Evolutionary conservation across 305 asterid genomes (phyloP).

Genomic region (Fraxinus greggii): DNA sequence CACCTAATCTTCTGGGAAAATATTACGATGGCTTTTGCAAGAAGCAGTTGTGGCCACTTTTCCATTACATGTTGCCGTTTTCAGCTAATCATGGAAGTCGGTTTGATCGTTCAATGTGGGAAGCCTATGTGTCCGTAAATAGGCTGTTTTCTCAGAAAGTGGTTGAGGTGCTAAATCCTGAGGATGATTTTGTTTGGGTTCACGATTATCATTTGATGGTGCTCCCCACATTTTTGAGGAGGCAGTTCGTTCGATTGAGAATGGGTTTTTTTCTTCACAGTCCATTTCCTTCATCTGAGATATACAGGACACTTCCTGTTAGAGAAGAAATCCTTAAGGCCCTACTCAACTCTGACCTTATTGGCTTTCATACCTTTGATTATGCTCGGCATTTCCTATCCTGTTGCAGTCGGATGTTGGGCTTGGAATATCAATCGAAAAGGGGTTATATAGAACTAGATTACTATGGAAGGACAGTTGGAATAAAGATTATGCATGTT

Average conservation of each 20-base stretch:
- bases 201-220: conserved; percentile 97
- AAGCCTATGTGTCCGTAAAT: conserved; percentile 86
- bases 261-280: conserved; percentile 95
- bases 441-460: conserved; percentile 92
- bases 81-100: conserved; percentile 80
- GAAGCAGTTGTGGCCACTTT: conserved; percentile 93
- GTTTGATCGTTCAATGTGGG: conserved; percentile 90
- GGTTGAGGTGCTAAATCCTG: conserved; percentile 85
- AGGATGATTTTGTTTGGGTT: conserved; percentile 92
- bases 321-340: conserved; percentile 91
- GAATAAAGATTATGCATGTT: conserved; percentile 90
- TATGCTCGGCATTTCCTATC: conserved; percentile 90
- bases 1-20: conserved; percentile 66
- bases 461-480: conserved; percentile 85
- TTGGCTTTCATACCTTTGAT: conserved; percentile 93
- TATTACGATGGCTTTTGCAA: conserved; percentile 90
- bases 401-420: conserved; percentile 94
- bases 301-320: conserved; percentile 89
- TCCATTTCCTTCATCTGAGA: conserved; percentile 91
- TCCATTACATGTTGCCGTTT: conserved; percentile 90
- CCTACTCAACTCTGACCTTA: conserved; percentile 72
- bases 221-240: conserved; percentile 81
- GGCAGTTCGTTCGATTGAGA: conserved; percentile 69
- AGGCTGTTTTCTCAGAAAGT: conserved; percentile 90
- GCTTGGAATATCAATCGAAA: conserved; percentile 83